These are phyloP conservation scores for Metschnikowia baotianmanensis DNA, from an alignment of 805 yeast species.

Conservation along the genomic window DNA sequence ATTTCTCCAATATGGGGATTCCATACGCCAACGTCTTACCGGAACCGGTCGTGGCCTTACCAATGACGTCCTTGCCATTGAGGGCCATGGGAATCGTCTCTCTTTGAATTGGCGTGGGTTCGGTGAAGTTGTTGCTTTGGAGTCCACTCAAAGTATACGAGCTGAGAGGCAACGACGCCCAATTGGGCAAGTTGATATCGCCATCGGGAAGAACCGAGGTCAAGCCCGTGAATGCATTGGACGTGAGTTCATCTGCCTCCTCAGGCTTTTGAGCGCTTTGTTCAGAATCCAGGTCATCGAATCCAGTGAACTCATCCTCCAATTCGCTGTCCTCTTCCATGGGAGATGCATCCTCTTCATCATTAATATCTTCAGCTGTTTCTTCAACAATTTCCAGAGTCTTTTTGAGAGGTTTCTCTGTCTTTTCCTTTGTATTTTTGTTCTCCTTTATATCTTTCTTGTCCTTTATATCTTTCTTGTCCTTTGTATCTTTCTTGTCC, in stretches of 20 bases:
- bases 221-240: conserved; percentile 28
- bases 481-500: conserved; percentile 13
- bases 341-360: conserved; percentile 16
- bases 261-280: neutral
- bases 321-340: conserved; percentile 17
- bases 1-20: conserved; percentile 79
- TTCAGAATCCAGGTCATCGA: conserved; percentile 18
- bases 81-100: conserved; percentile 71
- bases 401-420: conserved; percentile 12
- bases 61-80: conserved; percentile 77
- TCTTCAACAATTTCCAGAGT: conserved; percentile 1
- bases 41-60: conserved; percentile 96
- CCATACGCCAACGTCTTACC: conserved; percentile 98
- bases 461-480: conserved; percentile 12
- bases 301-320: conserved; percentile 28
- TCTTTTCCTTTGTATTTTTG: conserved; percentile 13
- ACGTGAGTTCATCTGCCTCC: conserved; percentile 21
- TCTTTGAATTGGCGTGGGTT: conserved; percentile 85
- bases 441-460: conserved; percentile 12
- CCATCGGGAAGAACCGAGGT: conserved; percentile 30
- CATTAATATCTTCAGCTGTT: conserved; percentile 17
- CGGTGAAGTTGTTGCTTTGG: conserved; percentile 50
- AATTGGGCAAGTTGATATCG: conserved; percentile 54
- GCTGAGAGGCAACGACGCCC: conserved; percentile 53
- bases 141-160: conserved; percentile 62